Evolutionary conservation across 805 yeast genomes (phyloP), one percentile per base, ranked within the genome.

Genomic region (Ogataea angusta): DNA sequence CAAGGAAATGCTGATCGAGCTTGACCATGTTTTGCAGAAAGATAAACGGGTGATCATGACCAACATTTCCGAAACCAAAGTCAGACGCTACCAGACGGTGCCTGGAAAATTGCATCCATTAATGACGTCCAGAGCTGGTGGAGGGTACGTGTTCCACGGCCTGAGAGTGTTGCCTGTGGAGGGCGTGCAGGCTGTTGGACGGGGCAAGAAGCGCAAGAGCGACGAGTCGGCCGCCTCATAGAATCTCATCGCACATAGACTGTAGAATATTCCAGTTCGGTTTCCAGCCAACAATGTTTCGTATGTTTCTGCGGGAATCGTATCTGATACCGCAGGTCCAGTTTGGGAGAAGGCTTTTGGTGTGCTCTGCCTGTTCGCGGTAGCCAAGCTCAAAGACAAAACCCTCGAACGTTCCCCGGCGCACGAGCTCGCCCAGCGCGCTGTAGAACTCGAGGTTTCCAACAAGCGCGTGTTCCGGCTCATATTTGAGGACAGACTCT

Each of bases 21-120:
- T 87, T 3, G 88, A 85, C 46, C 82, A 85, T 49, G 69, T 67
- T n/a, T 68, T 90, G 31, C 70, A 76, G 48, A 66, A 67, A 21
- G 95, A 90, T 54, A 71, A 78, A 45, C 72, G 88, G 33, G 76
- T 86, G 8, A 68, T 93, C 51, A 91, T 93, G 0, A 95, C 97
- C 5, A 77, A 87, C 12, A 78, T 91, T 16, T 72, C 76, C 47
- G 96, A 90, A 61, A 78, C 95, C 1, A 72, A 86, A 47, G 93
- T 85, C 10, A 76, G 97, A 48, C 82, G 81, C 36, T 90, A 84
- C 60, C 99, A 93, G 67, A 88, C 97, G 3, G 78, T 91, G 21
- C 87, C 95, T 14, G 99, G 98, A 6, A 80, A 95, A 58, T 69
- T 91, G 55, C 99, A 93, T 62, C 99, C 99, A 0, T 58, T 82